phyloP scores from a whole-genome alignment of 345 rosid genomes.

The Populus tremula region DNA sequence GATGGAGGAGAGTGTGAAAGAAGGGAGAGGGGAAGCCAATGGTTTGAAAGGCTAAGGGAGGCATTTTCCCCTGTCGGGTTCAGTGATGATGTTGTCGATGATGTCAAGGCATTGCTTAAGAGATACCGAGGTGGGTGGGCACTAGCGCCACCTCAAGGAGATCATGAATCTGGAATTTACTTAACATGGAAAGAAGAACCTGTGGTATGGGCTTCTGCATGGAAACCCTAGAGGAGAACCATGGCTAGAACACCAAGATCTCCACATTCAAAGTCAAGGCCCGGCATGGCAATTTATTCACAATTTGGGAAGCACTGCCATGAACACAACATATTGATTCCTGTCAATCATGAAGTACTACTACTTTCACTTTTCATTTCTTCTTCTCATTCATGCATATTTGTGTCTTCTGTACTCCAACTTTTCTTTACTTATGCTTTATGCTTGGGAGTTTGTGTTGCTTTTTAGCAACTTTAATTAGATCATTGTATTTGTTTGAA shows the following conservation, averaged over 20 bases:
- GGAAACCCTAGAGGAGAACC: conserved; percentile 53
- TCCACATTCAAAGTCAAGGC: neutral
- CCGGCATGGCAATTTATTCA: conserved; percentile 11
- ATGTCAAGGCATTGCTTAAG: conserved; percentile 68
- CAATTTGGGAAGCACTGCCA: neutral
- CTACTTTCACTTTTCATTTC: neutral
- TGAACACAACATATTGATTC: conserved; percentile 5
- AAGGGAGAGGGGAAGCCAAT: conserved; percentile 61
- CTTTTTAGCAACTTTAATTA: conserved; percentile 24
- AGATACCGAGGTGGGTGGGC: conserved; percentile 63
- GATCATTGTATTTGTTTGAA: conserved; percentile 55
- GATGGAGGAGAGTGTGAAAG: conserved; percentile 42
- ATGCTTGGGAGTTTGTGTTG: conserved; percentile 58
- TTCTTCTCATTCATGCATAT: conserved; percentile 19
- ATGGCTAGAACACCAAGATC: neutral
- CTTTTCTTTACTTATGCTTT: conserved; percentile 19
- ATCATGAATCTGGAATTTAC: conserved; percentile 44
- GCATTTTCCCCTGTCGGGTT: conserved; percentile 38
- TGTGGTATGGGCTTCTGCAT: conserved; percentile 70
- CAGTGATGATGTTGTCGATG: conserved; percentile 68
- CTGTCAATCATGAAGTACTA: neutral
- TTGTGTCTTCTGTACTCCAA: conserved; percentile 14
- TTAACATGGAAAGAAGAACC: conserved; percentile 73
- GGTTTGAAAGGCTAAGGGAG: conserved; percentile 46
- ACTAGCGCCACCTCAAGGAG: conserved; percentile 35